These are phyloP conservation scores for Puccinia novopanici DNA, from an alignment of 1,284 basidiomycete species.

Conservation along the genomic window DNA sequence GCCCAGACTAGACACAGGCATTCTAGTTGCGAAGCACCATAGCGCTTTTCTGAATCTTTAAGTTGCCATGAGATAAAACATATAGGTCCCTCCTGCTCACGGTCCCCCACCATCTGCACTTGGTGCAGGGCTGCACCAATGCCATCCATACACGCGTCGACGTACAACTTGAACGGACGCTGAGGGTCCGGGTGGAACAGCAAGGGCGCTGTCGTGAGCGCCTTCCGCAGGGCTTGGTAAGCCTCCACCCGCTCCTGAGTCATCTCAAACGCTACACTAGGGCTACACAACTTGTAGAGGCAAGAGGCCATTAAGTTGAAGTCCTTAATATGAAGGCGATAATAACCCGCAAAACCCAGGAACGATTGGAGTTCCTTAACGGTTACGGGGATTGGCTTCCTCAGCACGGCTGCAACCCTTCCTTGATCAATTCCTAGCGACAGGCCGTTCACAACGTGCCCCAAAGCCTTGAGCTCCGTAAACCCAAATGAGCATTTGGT, in stretches of 20 bases:
- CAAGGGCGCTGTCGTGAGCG: neutral
- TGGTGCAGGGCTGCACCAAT: slow-evolving; percentile 21
- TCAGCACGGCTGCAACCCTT: neutral
- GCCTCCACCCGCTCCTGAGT: slow-evolving; percentile 12
- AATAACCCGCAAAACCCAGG: slow-evolving; percentile 18
- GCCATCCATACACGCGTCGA: slow-evolving; percentile 11
- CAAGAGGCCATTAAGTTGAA: neutral
- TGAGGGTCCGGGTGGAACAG: slow-evolving; percentile 15
- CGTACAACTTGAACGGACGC: slow-evolving; percentile 14
- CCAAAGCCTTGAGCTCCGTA: slow-evolving; percentile 17
- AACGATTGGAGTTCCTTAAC: slow-evolving; percentile 18
- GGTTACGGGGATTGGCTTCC: neutral
- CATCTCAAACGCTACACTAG: slow-evolving; percentile 27
- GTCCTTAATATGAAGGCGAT: neutral
- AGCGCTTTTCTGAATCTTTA: neutral
- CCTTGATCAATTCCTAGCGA: neutral
- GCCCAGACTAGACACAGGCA: slow-evolving; percentile 14
- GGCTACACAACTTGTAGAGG: slow-evolving; percentile 20
- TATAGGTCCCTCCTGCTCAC: neutral
- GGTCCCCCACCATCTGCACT: slow-evolving; percentile 11
- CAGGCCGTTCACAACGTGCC: slow-evolving; percentile 10
- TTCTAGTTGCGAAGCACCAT: slow-evolving; percentile 7
- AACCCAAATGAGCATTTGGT: too few relatives aligned
- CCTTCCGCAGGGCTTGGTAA: neutral
- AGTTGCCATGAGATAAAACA: slow-evolving; percentile 9